Conservation (phyloP, 495 filamentous ascomycete genomes). For the Astrothelium macrocarpum region DNA sequence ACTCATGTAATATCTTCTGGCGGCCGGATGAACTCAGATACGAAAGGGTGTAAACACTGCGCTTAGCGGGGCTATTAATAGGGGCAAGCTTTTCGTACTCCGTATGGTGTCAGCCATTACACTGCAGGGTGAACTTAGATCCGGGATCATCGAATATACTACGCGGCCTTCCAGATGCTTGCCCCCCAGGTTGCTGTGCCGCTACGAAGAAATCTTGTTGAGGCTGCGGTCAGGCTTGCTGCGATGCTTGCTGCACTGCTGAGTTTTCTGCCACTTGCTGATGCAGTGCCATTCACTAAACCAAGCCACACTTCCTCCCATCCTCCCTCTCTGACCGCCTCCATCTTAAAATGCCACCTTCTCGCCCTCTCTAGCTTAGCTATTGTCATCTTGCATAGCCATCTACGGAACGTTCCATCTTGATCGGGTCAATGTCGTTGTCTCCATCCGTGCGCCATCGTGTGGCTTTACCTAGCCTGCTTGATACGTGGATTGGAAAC, state of each 20-base stretch:
- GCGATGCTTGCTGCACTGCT: not conserved
- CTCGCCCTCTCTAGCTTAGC: not conserved
- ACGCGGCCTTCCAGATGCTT: not conserved
- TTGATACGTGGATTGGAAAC: not conserved
- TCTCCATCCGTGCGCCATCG: not conserved
- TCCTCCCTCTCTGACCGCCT: not conserved
- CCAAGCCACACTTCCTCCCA: not conserved
- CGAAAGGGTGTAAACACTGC: not conserved
- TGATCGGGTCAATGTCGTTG: not conserved
- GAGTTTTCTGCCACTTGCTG: not conserved
- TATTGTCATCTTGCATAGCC: not conserved
- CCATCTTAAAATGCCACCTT: not conserved
- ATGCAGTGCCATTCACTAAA: not conserved
- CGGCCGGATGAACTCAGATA: not conserved
- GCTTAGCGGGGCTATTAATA: not conserved
- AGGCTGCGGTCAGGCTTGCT: not conserved
- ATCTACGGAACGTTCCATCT: not conserved
- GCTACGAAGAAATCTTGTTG: no score
- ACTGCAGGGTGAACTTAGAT: not conserved
- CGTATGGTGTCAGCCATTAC: not conserved
- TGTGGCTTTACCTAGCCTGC: not conserved
- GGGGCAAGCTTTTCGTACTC: not conserved
- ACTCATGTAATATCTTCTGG: no score
- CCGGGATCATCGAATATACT: constrained; percentile 3
- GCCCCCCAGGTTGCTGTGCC: not conserved